Evolutionary conservation across 192 early-diverging fungal genomes (phyloP).

Genomic region (Radiomyces spectabilis): DNA sequence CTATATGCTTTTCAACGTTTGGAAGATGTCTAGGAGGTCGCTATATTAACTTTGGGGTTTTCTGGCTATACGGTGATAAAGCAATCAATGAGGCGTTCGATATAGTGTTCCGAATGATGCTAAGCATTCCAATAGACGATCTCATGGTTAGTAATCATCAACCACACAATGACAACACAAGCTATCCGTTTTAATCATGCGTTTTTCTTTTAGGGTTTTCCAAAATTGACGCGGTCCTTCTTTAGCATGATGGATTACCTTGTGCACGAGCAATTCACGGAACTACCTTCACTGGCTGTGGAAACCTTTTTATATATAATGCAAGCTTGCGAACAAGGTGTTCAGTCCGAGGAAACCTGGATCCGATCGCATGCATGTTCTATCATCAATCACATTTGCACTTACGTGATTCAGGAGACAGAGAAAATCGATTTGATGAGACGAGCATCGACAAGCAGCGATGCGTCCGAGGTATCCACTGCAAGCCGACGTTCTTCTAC

Average conservation of each 20-base stretch:
- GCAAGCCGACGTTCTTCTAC: constrained; percentile 2
- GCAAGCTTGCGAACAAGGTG: constrained; percentile 64
- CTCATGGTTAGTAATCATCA: constrained; percentile 45
- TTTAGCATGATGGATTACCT: constrained; percentile 67
- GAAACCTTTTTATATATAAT: constrained; percentile 63
- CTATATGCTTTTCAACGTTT: constrained; percentile 67
- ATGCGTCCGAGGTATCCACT: constrained; percentile 2
- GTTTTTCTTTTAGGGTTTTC: constrained; percentile 37
- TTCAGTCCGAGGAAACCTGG: constrained; percentile 48
- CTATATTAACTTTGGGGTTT: constrained; percentile 90
- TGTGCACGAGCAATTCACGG: constrained; percentile 55
- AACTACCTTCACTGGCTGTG: constrained; percentile 48
- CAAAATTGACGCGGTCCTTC: constrained; percentile 52
- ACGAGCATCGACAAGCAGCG: constrained; percentile 11
- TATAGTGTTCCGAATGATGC: constrained; percentile 60
- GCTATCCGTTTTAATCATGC: not conserved
- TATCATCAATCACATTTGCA: constrained; percentile 64
- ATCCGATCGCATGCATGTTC: constrained; percentile 59
- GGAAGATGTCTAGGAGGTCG: constrained; percentile 62
- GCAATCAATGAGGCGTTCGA: constrained; percentile 62
- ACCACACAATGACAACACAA: not conserved
- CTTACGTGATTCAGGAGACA: constrained; percentile 55
- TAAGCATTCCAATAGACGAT: constrained; percentile 66
- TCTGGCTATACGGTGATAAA: constrained; percentile 78
- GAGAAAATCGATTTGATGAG: constrained; percentile 9